Evolutionary conservation across 768 basidiomycete genomes (phyloP), one percentile per base, ranked within the genome.

Genomic region (Phaffia australis): DNA sequence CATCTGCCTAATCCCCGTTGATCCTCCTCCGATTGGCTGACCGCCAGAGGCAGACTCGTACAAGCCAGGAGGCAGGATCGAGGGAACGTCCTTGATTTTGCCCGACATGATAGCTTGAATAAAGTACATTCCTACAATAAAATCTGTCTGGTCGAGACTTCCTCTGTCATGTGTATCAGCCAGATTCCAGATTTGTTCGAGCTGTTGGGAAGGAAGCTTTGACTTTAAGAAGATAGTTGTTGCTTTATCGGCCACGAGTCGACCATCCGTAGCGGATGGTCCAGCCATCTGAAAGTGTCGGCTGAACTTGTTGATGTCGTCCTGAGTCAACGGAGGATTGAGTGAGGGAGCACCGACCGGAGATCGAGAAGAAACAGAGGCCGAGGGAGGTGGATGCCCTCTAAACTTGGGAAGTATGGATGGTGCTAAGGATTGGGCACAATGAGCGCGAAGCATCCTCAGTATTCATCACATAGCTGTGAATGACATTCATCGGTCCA

Each of bases 81-180:
- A 76, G 47, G 92, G 92, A 59, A 93, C 81, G 68, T 81, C 81
- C 60, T 84, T 79, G 64, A 89, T 78, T 69, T 86, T 82, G 64
- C 83, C 83, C 62, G 86, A 84, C 92, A 97, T 95, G 49, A 83
- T 79, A n/a, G 83, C 86, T 77, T 97, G 92, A 70, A 98, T 92
- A 74, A 97, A 83, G 76, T 89, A 90, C 92, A 95, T 93, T 50
- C 87, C 95, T 73, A 99, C 84, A 68, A 87, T 86, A 74, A 99
- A 99, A 77, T 99, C 95, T 55, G 86, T 81, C 19, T 84, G 79
- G 75, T 99, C 95, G 68, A 99, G 84, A 16, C 81, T 79, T 60
- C 95, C 94, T 69, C 95, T 83, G 71, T 87, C 83, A 76, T 93
- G 88, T 3, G 92, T 93, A 76, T 99, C 95, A n/a, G 93, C 87